Conservation (phyloP, 2,329 filamentous ascomycete genomes). For the Fusarium pininemorale region DNA sequence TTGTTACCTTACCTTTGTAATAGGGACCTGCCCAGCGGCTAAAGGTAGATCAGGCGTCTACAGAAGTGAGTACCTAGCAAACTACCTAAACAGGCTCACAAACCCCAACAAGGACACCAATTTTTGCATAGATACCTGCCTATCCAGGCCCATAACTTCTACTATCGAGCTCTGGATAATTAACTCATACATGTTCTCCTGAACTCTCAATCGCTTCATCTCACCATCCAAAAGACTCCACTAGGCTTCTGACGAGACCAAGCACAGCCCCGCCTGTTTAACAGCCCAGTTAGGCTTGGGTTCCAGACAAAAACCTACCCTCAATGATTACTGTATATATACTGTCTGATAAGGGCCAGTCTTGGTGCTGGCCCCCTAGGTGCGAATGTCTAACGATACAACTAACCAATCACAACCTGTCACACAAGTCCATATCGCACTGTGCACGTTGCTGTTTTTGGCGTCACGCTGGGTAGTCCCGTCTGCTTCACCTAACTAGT, state of each 20-base stretch:
- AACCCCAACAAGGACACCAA: not conserved
- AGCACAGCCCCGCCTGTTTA: constrained; percentile 17
- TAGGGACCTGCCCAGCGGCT: not conserved
- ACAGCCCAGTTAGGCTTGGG: not conserved
- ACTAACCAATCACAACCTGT: constrained; percentile 11
- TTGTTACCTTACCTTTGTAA: not conserved
- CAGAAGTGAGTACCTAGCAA: not conserved
- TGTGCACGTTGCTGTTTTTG: constrained; percentile 11
- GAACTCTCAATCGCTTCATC: not conserved
- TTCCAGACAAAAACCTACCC: constrained; percentile 3
- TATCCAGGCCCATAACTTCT: no score
- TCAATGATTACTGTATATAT: constrained; percentile 7
- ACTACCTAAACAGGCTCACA: not conserved
- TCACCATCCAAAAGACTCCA: not conserved
- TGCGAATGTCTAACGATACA: not conserved
- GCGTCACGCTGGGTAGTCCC: not conserved
- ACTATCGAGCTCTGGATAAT: not conserved
- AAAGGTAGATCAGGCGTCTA: constrained; percentile 14
- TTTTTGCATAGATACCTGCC: not conserved
- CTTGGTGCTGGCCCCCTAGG: not conserved
- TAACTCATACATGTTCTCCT: not conserved
- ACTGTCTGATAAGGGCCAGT: constrained; percentile 16
- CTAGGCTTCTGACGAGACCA: not conserved
- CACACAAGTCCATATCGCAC: not conserved
- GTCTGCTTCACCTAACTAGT: not conserved